These are phyloP conservation scores for Fraxinus sp. DNA, from an alignment of 305 asterid genomes.

Conservation along the genomic window DNA sequence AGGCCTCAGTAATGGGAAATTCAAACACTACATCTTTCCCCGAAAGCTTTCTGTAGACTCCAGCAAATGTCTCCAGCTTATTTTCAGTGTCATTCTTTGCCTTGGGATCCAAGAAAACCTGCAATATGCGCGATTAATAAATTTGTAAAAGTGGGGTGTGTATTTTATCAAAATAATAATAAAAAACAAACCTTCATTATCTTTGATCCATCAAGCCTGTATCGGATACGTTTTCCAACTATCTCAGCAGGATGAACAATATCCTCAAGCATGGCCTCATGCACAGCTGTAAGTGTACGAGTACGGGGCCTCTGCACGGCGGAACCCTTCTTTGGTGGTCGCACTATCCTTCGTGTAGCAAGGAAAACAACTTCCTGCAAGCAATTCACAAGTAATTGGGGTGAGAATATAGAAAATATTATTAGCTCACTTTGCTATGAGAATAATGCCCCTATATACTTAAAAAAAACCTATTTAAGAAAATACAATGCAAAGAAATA, in stretches of 20 bases:
- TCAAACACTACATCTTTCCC: slow-evolving; percentile 69
- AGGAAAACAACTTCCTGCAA: slow-evolving; percentile 62
- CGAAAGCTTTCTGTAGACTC: slow-evolving; percentile 66
- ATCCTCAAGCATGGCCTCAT: slow-evolving; percentile 77
- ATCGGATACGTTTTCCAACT: slow-evolving; percentile 64
- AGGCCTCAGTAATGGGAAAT: slow-evolving; percentile 46
- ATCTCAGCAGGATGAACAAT: slow-evolving; percentile 71
- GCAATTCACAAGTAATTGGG: not conserved
- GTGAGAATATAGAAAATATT: not conserved
- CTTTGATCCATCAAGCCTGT: slow-evolving; percentile 70
- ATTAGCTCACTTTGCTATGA: slow-evolving; percentile 9
- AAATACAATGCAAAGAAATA: not conserved
- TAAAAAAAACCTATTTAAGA: not conserved
- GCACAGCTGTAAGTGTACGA: slow-evolving; percentile 69
- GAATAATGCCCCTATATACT: not conserved
- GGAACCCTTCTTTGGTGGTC: slow-evolving; percentile 81
- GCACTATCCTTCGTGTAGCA: slow-evolving; percentile 61
- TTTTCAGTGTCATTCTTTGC: slow-evolving; percentile 61
- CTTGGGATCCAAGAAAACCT: slow-evolving; percentile 62
- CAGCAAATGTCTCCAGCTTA: slow-evolving; percentile 60
- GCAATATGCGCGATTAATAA: not conserved
- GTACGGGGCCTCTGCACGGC: slow-evolving; percentile 66
- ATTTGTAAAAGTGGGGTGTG: slow-evolving; percentile 24
- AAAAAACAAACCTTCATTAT: slow-evolving; percentile 54
- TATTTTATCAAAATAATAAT: not conserved